Evolutionary conservation across 2,329 filamentous ascomycete species (phyloP), one percentile per base, ranked within the genome.

Genomic region (Xylariaceae sp.): DNA sequence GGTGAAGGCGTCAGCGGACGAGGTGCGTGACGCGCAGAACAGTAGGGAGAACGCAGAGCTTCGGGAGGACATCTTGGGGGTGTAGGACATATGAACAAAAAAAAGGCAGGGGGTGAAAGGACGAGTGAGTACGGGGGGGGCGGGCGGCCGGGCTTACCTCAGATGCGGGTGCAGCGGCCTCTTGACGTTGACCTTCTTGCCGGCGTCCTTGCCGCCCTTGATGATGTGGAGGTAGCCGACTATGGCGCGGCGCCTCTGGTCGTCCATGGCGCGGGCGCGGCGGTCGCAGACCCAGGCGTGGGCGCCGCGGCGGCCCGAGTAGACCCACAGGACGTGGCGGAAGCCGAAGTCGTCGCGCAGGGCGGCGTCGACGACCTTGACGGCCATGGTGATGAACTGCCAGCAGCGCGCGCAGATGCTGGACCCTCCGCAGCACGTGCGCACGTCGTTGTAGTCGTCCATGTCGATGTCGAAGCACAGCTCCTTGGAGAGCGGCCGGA

Each of bases 401-500:
- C 92, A 98, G 64, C 92, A 98, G 57, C 89, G 92, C 45, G 70
- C 72, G 58, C 92, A 98, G 45, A 98, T 96, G 48, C 85, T 93
- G 7, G 90, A 87, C 56, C 90, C 89, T 51, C 81, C 79, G 58
- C 92, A 98, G 63, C 92, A 98, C 18, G 89, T 95, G 47, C 92
- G 80, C 44, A 98, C 85, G 45, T 94, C 87, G 57, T 98, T 92
- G 61, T 98, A 98, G 63, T 96, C 92, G 35, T 92, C 96, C 75
- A 98, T 75, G 74, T 98, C 92, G 51, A 98, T 96, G 81, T 98
- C 92, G 60, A 98, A 96, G 50, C 94, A 94, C 24, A 98, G 67
- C 59, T 98, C 92, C 59, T 98, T 98, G 36, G 84, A 75, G 19
- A 95, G 60, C 0, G 92, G 90, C 43, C 81, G 83, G 64, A 98